A percentile compares a stretch with the other conserved stretches of the same genome.
Conservation (phyloP, 768 basidiomycete genomes). For the Galerina marginata region DNA sequence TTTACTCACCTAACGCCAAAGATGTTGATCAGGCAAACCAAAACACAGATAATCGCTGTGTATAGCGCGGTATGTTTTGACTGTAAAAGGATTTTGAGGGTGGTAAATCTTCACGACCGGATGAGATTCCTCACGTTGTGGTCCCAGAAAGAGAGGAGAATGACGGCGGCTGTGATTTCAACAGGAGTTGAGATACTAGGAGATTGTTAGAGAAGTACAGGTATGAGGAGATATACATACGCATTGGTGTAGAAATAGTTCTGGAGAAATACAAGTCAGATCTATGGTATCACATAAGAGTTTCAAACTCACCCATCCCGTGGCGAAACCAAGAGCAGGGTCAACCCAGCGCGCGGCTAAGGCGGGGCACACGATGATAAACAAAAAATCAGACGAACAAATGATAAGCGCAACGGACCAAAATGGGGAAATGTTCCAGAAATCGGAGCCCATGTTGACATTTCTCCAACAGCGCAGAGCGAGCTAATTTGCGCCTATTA, state of each 20-base stretch:
- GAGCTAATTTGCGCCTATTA: slow-evolving; percentile 39
- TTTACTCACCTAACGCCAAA: slow-evolving; percentile 64
- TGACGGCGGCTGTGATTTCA: slow-evolving; percentile 75
- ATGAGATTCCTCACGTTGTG: slow-evolving; percentile 44
- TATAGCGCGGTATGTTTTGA: slow-evolving; percentile 57
- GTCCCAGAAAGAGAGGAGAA: slow-evolving; percentile 79
- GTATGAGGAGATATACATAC: slow-evolving; percentile 26
- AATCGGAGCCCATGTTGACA: slow-evolving; percentile 82
- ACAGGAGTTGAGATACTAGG: slow-evolving; percentile 66
- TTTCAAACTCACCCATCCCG: slow-evolving; percentile 53
- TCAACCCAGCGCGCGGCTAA: slow-evolving; percentile 62
- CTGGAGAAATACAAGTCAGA: slow-evolving; percentile 24
- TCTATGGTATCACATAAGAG: not conserved
- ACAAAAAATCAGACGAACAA: not conserved
- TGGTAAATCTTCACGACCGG: not conserved
- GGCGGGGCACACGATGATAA: not conserved
- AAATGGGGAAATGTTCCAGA: slow-evolving; percentile 82
- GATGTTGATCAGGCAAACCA: slow-evolving; percentile 67
- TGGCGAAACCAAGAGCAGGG: slow-evolving; percentile 61
- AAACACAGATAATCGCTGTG: slow-evolving; percentile 60
- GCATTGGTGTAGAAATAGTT: slow-evolving; percentile 51
- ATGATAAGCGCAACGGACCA: slow-evolving; percentile 37
- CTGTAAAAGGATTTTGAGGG: slow-evolving; percentile 20
- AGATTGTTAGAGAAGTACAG: not conserved
- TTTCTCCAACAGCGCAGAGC: slow-evolving; percentile 73